These are phyloP conservation scores for Phytophthora ohioensis DNA, from an alignment of 352 stramenopile species.

Conservation along the genomic window DNA sequence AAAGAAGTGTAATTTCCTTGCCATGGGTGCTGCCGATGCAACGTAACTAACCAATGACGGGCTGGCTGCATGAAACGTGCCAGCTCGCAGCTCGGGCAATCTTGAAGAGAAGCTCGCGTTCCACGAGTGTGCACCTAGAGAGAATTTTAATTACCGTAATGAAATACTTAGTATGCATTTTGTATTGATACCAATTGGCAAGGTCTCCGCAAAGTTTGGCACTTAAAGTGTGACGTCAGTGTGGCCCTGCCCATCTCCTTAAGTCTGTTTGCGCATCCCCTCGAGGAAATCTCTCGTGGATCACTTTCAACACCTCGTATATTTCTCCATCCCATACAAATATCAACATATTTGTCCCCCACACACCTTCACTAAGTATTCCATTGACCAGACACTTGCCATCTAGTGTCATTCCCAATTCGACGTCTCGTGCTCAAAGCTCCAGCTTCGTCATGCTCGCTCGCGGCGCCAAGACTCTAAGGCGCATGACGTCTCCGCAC, in stretches of 20 bases:
- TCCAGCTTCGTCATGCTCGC: constrained; percentile 16
- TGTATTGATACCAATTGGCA: not conserved
- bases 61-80: constrained; percentile 1
- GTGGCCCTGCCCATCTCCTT: not conserved
- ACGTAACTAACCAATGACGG: constrained; percentile 14
- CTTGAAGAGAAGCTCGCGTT: constrained; percentile 18
- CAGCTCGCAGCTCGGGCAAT: constrained; percentile 2
- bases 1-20: constrained; percentile 30
- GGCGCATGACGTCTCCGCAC: constrained; percentile 29
- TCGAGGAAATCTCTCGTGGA: constrained; percentile 4
- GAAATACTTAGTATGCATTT: not conserved
- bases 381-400: not conserved
- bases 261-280: constrained; percentile 17
- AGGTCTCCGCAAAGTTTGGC: no score
- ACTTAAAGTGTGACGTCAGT: not conserved
- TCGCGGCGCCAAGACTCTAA: constrained; percentile 22
- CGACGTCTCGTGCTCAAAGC: constrained; percentile 13
- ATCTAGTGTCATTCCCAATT: constrained; percentile 29
- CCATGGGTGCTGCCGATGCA: constrained; percentile 1
- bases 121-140: constrained; percentile 15
- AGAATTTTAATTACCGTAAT: not conserved
- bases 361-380: constrained; percentile 6
- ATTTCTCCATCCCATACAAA: constrained; percentile 4
- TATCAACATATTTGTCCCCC: not conserved
- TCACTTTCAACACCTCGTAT: constrained; percentile 7